Conservation (phyloP, 148 eudicot genomes). For the Pouteria glomerata region DNA sequence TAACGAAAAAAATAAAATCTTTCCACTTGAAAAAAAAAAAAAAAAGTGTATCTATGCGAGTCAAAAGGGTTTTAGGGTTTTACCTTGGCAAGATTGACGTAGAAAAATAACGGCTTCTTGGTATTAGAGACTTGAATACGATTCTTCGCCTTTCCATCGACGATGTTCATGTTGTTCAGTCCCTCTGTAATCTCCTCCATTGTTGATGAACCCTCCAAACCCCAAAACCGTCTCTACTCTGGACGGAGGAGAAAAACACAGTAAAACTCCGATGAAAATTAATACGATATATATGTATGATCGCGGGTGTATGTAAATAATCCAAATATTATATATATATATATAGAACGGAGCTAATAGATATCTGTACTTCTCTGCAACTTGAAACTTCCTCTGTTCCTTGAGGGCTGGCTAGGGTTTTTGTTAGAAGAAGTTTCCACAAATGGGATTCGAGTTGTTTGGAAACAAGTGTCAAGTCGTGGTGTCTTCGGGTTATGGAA, state of each 20-base stretch:
- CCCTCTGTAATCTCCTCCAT: slow-evolving; percentile 12
- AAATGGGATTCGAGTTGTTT: background rate
- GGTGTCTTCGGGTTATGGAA: too few species aligned
- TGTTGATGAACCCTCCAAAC: background rate
- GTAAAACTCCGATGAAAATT: too few species aligned
- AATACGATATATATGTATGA: background rate
- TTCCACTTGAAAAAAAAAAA: background rate
- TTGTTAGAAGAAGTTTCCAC: background rate
- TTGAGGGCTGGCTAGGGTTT: slow-evolving; percentile 3
- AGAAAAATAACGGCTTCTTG: slow-evolving; percentile 12
- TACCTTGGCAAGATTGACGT: slow-evolving; percentile 16
- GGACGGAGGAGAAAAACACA: too few species aligned
- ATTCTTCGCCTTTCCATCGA: slow-evolving; percentile 9
- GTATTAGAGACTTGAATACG: slow-evolving; percentile 15
- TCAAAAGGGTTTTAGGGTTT: background rate
- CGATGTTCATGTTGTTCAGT: slow-evolving; percentile 8
- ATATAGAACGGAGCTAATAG: background rate
- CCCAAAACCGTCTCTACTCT: background rate
- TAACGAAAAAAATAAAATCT: background rate
- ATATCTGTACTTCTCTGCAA: background rate
- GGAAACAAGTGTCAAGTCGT: background rate
- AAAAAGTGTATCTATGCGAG: too few species aligned
- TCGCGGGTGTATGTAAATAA: too few species aligned
- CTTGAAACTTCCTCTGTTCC: background rate
- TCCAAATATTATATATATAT: background rate